Conservation (phyloP, 495 filamentous ascomycete genomes). For the Penicillium robsamsonii region DNA sequence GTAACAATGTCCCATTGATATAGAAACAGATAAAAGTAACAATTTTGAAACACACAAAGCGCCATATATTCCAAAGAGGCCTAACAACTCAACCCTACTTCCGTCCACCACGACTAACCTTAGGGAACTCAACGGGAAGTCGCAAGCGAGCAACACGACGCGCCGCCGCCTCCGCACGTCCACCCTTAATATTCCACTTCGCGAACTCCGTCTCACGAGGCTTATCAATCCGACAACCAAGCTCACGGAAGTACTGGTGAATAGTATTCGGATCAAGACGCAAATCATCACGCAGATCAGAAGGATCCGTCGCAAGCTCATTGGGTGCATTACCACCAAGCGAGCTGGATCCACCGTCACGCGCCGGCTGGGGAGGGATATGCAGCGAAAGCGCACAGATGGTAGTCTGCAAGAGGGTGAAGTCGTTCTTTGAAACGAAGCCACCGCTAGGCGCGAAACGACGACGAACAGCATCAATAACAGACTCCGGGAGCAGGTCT, state of each 20-base stretch:
- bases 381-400: slow-evolving; percentile 64
- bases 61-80: slow-evolving; percentile 25
- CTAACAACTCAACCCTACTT: slow-evolving; percentile 17
- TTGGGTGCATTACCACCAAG: slow-evolving; percentile 60
- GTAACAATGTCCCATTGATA: slow-evolving; percentile 25
- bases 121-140: slow-evolving; percentile 82
- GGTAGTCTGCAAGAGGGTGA: slow-evolving; percentile 64
- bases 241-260: slow-evolving; percentile 69
- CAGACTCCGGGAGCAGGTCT: slow-evolving; percentile 51
- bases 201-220: slow-evolving; percentile 44
- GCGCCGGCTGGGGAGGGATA: slow-evolving; percentile 40
- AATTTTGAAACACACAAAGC: slow-evolving; percentile 17
- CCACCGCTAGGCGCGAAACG: slow-evolving; percentile 63
- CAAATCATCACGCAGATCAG: slow-evolving; percentile 75
- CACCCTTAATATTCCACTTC: slow-evolving; percentile 48
- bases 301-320: slow-evolving; percentile 72
- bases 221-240: slow-evolving; percentile 62
- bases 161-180: slow-evolving; percentile 58
- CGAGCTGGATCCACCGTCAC: slow-evolving; percentile 45
- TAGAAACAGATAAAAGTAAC: slow-evolving; percentile 17
- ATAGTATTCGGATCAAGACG: slow-evolving; percentile 63
- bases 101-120: slow-evolving; percentile 45
- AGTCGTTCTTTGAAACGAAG: slow-evolving; percentile 58
- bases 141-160: slow-evolving; percentile 67
- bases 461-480: slow-evolving; percentile 65